Percentiles rank a stretch among this genome's conserved stretches.
Evolutionary conservation across 2,329 filamentous ascomycete genomes (phyloP).

Genomic region (Boeremia lycopersici): DNA sequence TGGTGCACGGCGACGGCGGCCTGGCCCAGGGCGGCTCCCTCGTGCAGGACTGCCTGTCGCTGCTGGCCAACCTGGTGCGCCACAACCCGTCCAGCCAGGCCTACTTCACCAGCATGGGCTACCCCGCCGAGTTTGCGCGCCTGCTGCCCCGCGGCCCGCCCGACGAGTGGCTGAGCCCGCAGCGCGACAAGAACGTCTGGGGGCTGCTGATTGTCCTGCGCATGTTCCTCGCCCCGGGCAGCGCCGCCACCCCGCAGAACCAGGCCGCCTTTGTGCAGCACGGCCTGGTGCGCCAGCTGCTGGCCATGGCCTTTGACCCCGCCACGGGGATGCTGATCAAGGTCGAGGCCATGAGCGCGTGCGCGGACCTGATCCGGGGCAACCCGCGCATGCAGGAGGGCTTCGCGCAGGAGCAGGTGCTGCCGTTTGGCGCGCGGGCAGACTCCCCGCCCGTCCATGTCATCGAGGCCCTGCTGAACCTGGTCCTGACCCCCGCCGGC

Average conservation of each 20-base stretch:
- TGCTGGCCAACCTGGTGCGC: conserved; percentile 86
- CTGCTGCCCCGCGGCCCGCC: no score
- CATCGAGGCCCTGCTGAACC: conserved; percentile 87
- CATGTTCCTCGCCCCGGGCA: conserved; percentile 83
- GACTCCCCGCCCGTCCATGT: conserved; percentile 74
- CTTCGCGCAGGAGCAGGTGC: conserved; percentile 86
- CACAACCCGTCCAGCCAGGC: conserved; percentile 92
- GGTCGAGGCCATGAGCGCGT: conserved; percentile 83
- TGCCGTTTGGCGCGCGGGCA: conserved; percentile 59
- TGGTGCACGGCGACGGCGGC: conserved; percentile 82
- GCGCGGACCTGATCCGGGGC: conserved; percentile 84
- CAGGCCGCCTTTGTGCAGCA: conserved; percentile 85
- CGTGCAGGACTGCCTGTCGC: conserved; percentile 90
- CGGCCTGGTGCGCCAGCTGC: conserved; percentile 76
- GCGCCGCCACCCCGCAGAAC: conserved; percentile 78
- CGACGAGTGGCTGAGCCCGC: conserved; percentile 75
- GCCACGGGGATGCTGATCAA: conserved; percentile 77
- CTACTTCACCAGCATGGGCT: conserved; percentile 89
- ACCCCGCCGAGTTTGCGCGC: conserved; percentile 72
- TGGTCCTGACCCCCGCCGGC: conserved; percentile 73
- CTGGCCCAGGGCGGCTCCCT: conserved; percentile 81
- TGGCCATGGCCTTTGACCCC: conserved; percentile 81
- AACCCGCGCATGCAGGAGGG: conserved; percentile 82
- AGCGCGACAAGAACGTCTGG: conserved; percentile 89
- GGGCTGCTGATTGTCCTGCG: conserved; percentile 85